These are phyloP conservation scores for Henningerozyma blattae DNA, from an alignment of 805 yeast genomes.

Conservation along the genomic window DNA sequence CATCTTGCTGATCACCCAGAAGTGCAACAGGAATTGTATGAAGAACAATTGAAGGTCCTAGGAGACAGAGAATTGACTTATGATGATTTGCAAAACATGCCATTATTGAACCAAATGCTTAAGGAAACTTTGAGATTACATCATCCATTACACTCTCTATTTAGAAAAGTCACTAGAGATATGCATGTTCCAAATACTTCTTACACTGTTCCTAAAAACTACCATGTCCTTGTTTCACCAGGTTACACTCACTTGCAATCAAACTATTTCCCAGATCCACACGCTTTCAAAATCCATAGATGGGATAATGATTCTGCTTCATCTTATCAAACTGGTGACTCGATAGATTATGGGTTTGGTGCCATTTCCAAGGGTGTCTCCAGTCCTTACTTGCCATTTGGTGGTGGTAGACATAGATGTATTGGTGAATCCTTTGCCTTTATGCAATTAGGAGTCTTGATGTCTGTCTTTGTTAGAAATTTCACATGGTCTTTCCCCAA, in stretches of 20 bases:
- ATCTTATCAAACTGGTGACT: slow-evolving; percentile 22
- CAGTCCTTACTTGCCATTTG: slow-evolving; percentile 94
- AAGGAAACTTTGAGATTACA: slow-evolving; percentile 94
- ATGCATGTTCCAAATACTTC: slow-evolving; percentile 69
- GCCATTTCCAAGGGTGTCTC: slow-evolving; percentile 91
- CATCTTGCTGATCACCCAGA: slow-evolving; percentile 84
- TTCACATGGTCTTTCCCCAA: slow-evolving; percentile 62
- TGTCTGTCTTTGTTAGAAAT: slow-evolving; percentile 63
- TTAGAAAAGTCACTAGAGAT: slow-evolving; percentile 77
- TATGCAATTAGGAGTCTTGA: slow-evolving; percentile 78
- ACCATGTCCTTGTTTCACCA: slow-evolving; percentile 84
- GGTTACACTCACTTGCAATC: slow-evolving; percentile 79
- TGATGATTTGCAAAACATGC: slow-evolving; percentile 74
- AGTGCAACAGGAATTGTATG: slow-evolving; percentile 66
- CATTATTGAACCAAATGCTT: slow-evolving; percentile 69
- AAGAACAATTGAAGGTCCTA: slow-evolving; percentile 59
- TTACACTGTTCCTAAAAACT: slow-evolving; percentile 79
- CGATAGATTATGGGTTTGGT: slow-evolving; percentile 92
- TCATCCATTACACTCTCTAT: slow-evolving; percentile 90
- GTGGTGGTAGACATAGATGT: slow-evolving; percentile 99
- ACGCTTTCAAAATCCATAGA: slow-evolving; percentile 70
- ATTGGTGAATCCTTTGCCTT: slow-evolving; percentile 98
- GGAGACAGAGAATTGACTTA: slow-evolving; percentile 46
- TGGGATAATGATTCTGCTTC: slow-evolving; percentile 47
- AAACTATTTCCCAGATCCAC: slow-evolving; percentile 67